These are phyloP conservation scores for Fusarium sp. DNA, from an alignment of 2,329 filamentous ascomycete genomes.

Conservation along the genomic window DNA sequence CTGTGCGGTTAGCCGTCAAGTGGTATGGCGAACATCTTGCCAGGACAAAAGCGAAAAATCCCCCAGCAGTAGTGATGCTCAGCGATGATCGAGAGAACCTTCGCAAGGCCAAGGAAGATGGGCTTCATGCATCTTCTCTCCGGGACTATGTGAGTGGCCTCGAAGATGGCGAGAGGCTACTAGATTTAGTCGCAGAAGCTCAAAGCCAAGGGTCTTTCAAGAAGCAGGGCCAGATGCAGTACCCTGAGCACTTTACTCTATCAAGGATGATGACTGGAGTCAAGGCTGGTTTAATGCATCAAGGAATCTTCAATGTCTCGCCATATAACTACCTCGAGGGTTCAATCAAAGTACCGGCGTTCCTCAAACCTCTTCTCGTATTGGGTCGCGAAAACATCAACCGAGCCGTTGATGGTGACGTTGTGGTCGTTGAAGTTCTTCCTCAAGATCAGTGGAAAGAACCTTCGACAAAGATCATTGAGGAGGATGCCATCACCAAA, in stretches of 20 bases:
- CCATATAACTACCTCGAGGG: conserved; percentile 98
- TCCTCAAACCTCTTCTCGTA: conserved; percentile 86
- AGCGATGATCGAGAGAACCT: conserved; percentile 92
- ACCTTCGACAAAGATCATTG: conserved; percentile 93
- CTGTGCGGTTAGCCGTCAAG: conserved; percentile 82
- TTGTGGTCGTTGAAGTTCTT: conserved; percentile 91
- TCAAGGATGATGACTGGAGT: conserved; percentile 95
- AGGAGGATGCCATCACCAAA: conserved; percentile 89
- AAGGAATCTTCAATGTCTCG: conserved; percentile 95
- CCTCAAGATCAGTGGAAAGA: conserved; percentile 97
- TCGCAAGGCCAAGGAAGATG: conserved; percentile 79
- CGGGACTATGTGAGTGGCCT: conserved; percentile 83
- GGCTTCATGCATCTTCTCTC: conserved; percentile 73
- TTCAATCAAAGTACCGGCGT: conserved; percentile 86
- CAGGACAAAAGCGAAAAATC: conserved; percentile 65
- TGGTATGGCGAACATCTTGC: conserved; percentile 90
- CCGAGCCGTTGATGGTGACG: conserved; percentile 87
- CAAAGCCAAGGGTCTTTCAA: conserved; percentile 72
- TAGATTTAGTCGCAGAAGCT: conserved; percentile 91
- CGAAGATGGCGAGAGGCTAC: conserved; percentile 81
- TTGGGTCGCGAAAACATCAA: conserved; percentile 97
- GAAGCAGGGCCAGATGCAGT: conserved; percentile 74
- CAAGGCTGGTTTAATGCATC: conserved; percentile 87
- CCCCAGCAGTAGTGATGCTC: conserved; percentile 88
- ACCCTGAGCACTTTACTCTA: conserved; percentile 86